Base-by-base conservation (phyloP, 2,329 filamentous ascomycete species). In the Mycosphaerella sp. region DNA sequence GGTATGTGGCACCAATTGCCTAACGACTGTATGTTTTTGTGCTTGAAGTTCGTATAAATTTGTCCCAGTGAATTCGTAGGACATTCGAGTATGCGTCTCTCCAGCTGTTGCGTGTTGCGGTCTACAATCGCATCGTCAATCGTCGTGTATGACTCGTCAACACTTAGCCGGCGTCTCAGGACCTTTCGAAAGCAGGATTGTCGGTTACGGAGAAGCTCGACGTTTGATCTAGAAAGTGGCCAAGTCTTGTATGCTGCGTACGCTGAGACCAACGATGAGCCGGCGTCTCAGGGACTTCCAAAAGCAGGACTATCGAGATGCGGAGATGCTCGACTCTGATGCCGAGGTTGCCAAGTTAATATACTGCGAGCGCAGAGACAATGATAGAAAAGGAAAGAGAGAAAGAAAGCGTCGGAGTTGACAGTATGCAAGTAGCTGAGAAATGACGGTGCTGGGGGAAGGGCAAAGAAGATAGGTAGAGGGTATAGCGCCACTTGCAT, bases 321-420 rank as follows among this genome's bases (percentile, higher is more conserved):
- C 8, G 14, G 36, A 16, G 12, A 16, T 6, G 36, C 36, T n/a
- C 21, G 21, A 4, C 21, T 25, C 21, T 18, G 12, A n/a, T 39
- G 1, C 16, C n/a, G 10, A 16, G 14, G 9, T 16, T 16, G 36
- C 36, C n/a, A n/a, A 16, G 18, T n/a, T 39, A 14, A 17, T 12
- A n/a, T 39, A 49, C 27, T 27, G 39, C 25, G 27, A 36, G 43
- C 36, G 39, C 17, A 13, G 44, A 7, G 44, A 45, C 18, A 35
- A 42, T 48, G 43, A 12, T 18, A 16, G 8, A 25, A 5, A 25
- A 25, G 21, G 7, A 44, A 49, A 16, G 46, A 44, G 37, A 45
- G 41, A 32, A 39, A 45, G 41, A 32, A 39, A 44, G 39, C 39
- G 52, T 55, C 49, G 21, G 48, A 28, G 49, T 44, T 49, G 52